These are phyloP conservation scores for Lentinula novae-zelandiae DNA, from an alignment of 1,284 basidiomycete genomes.

Conservation along the genomic window DNA sequence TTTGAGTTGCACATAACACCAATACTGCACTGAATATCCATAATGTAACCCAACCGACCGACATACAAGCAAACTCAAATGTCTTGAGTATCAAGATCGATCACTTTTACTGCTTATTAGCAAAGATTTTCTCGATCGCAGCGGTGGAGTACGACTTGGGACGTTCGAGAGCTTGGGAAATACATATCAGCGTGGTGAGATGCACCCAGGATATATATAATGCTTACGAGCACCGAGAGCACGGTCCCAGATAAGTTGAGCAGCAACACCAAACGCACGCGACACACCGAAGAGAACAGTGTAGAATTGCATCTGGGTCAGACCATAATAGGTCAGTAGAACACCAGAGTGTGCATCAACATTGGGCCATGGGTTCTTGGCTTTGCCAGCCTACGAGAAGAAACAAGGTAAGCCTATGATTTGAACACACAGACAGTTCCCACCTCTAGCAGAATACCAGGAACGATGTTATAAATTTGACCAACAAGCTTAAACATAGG, in stretches of 20 bases:
- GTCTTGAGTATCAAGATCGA: neutral
- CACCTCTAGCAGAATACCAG: slow-evolving; percentile 86
- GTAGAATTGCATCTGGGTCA: slow-evolving; percentile 91
- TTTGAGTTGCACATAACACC: neutral
- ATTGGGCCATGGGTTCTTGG: slow-evolving; percentile 93
- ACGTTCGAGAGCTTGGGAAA: slow-evolving; percentile 67
- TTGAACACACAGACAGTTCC: neutral
- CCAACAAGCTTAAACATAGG: slow-evolving; percentile 91
- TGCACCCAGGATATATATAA: neutral
- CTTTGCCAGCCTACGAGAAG: slow-evolving; percentile 71
- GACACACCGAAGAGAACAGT: slow-evolving; percentile 98
- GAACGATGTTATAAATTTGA: slow-evolving; percentile 92
- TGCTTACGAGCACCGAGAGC: slow-evolving; percentile 86
- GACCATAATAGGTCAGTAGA: slow-evolving; percentile 87
- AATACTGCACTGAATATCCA: neutral
- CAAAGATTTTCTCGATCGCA: slow-evolving; percentile 75
- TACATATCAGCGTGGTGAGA: neutral
- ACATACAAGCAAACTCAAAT: neutral
- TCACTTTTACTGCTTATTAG: slow-evolving; percentile 35
- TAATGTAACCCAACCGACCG: neutral
- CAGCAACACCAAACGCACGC: slow-evolving; percentile 86
- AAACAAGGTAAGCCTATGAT: neutral
- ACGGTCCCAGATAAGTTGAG: slow-evolving; percentile 94
- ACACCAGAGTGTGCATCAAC: slow-evolving; percentile 98
- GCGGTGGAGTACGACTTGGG: slow-evolving; percentile 84